Base-by-base conservation (phyloP, 2,329 filamentous ascomycete genomes). In the Aspergillus pseudoviridinutans region DNA sequence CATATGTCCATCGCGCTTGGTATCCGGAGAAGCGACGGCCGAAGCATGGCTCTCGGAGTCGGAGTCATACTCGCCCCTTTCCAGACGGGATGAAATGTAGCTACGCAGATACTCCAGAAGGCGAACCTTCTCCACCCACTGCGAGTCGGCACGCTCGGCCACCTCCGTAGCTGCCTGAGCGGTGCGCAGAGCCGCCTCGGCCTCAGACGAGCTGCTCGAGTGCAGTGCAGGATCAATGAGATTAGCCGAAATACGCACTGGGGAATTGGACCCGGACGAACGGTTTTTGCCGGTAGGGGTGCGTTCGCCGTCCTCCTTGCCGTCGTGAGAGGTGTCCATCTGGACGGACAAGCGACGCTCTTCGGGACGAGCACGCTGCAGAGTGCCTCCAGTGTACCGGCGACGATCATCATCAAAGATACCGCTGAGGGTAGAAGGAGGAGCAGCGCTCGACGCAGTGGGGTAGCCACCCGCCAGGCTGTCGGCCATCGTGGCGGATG, bases 61-160 rank as follows among this genome's bases (percentile, higher is more conserved):
- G 9, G 65, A 56, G 8, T 74, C 77, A 56, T 74, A 85, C 38
- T 85, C 82, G 38, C 79, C 80, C 44, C 74, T 72, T 58, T 83
- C 78, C 24, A 87, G 74, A 53, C 81, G 76, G 51, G 82, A 78
- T 55, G 81, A 79, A 63, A 87, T 79, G 70, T 82, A 83, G 22
- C 79, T 79, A 47, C 84, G 79, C 38, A 87, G 77, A 52, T 79
- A 78, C 72, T 87, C 84, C 29, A 87, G 82, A 9, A 84, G 78
- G n/a, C 85, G 82, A 55, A 86, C 83, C 71, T 86, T 86, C 68
- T 86, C 82, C 9, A 87, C 81, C 85, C 84, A 87, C 61, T 82
- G 79, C 60, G 84, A 81, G 42, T 80, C 78, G 46, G 70, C 69
- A 2, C 71, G 71, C 58, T 75, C 74, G 1, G 73, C 71, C 44